These are phyloP conservation scores for Fomitopsis schrenkii DNA, from an alignment of 1,284 basidiomycete genomes.

Conservation along the genomic window DNA sequence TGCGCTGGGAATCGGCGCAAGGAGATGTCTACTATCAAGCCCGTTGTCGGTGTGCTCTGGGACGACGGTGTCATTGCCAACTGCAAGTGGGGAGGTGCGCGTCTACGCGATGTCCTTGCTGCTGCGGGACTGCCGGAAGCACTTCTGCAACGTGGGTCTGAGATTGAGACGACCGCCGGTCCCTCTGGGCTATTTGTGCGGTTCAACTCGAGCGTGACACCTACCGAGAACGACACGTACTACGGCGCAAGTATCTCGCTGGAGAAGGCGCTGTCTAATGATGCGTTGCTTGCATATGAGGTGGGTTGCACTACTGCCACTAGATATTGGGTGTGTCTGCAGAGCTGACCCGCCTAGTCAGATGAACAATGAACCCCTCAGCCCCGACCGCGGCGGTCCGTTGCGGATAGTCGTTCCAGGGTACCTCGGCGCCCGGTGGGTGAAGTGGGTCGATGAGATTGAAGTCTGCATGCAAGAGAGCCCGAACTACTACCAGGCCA, in stretches of 20 bases:
- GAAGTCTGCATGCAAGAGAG: slow-evolving; percentile 52
- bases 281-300: slow-evolving; percentile 59
- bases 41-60: slow-evolving; percentile 48
- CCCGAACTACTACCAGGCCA: slow-evolving; percentile 63
- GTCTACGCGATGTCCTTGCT: slow-evolving; percentile 49
- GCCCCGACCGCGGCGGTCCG: slow-evolving; percentile 64
- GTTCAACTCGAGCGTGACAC: slow-evolving; percentile 55
- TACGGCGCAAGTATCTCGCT: slow-evolving; percentile 61
- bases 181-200: slow-evolving; percentile 40
- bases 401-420: slow-evolving; percentile 71
- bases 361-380: slow-evolving; percentile 65
- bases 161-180: slow-evolving; percentile 20
- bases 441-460: slow-evolving; percentile 73
- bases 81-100: slow-evolving; percentile 57
- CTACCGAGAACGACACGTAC: slow-evolving; percentile 55
- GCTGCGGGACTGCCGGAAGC: slow-evolving; percentile 26
- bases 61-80: slow-evolving; percentile 60
- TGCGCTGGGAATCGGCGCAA: slow-evolving; percentile 67
- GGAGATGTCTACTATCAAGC: slow-evolving; percentile 56
- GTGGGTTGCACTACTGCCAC: slow-evolving; percentile 26
- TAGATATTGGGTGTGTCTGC: background rate
- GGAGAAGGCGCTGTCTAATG: slow-evolving; percentile 43
- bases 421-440: slow-evolving; percentile 72
- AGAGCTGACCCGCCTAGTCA: slow-evolving; percentile 17
- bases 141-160: background rate